Conservation (phyloP, 2,329 filamentous ascomycete species). For the Taxawa tesnikishii region DNA sequence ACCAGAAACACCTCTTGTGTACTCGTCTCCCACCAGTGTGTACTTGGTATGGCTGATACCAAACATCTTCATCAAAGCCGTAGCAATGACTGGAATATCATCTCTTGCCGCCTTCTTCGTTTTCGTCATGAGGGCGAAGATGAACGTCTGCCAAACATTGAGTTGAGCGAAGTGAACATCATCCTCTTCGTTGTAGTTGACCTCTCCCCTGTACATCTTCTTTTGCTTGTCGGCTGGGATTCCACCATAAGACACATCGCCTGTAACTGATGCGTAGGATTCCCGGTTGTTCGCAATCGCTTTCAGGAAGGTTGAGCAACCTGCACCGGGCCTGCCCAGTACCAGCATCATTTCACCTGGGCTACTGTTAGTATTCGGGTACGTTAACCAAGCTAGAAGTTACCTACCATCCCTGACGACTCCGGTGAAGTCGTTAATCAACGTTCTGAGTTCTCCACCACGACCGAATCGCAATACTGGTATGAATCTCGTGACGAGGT, state of each 20-base stretch:
- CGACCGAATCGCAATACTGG: conserved; percentile 38
- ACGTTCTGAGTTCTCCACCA: conserved; percentile 36
- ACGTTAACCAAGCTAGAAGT: too few species aligned
- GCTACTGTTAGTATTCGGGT: too few species aligned
- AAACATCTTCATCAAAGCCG: conserved; percentile 64
- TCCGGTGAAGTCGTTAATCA: conserved; percentile 57
- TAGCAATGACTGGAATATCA: conserved; percentile 56
- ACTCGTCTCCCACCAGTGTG: conserved; percentile 65
- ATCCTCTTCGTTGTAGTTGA: conserved; percentile 68
- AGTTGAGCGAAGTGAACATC: conserved; percentile 63
- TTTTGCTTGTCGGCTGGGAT: conserved; percentile 56
- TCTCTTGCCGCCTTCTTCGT: conserved; percentile 53
- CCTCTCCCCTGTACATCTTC: conserved; percentile 60
- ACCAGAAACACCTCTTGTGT: conserved; percentile 61
- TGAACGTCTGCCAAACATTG: conserved; percentile 66
- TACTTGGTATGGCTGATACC: conserved; percentile 64
- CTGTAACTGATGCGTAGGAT: conserved; percentile 52
- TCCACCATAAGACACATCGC: conserved; percentile 60
- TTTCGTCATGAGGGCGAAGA: conserved; percentile 64
- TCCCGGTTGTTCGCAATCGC: conserved; percentile 58
- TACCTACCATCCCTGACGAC: conserved; percentile 46
- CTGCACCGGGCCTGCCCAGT: conserved; percentile 59
- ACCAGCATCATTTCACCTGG: conserved; percentile 65
- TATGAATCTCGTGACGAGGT: conserved; percentile 43
- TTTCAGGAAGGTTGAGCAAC: conserved; percentile 68